These are phyloP conservation scores for Oidium heveae DNA, from an alignment of 2,329 filamentous ascomycete species.

Conservation along the genomic window DNA sequence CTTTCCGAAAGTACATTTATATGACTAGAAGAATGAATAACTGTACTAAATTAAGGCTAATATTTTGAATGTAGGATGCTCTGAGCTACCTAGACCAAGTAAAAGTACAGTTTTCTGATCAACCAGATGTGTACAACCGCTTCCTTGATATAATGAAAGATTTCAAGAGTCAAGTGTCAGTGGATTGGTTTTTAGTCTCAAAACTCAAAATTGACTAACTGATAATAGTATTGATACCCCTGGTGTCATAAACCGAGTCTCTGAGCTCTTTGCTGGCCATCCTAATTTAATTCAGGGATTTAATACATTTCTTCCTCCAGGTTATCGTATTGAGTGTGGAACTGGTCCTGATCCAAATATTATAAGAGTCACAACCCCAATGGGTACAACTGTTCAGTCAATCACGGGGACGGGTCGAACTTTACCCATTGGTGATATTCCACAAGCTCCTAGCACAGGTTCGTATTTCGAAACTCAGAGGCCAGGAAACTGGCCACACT, in stretches of 20 bases:
- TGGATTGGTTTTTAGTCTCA: conserved; percentile 8
- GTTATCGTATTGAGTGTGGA: conserved; percentile 90
- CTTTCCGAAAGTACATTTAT: too few relatives aligned
- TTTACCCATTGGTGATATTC: conserved; percentile 15
- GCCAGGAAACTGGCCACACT: conserved; percentile 26
- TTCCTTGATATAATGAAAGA: conserved; percentile 99
- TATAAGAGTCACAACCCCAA: conserved; percentile 88
- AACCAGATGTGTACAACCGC: conserved; percentile 89
- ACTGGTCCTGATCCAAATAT: conserved; percentile 84
- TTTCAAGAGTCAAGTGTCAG: conserved; percentile 89
- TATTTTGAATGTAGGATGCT: conserved; percentile 29
- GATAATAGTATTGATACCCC: conserved; percentile 63
- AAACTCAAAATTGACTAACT: conserved; percentile 10
- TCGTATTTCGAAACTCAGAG: conserved; percentile 18
- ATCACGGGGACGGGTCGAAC: conserved; percentile 31
- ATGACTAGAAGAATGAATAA: too few relatives aligned
- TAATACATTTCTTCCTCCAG: conserved; percentile 88
- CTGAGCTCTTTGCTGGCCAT: conserved; percentile 83
- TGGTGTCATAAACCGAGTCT: conserved; percentile 89
- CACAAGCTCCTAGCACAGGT: conserved; percentile 4
- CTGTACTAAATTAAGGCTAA: background rate
- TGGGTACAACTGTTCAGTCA: conserved; percentile 85
- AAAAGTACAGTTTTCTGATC: conserved; percentile 91
- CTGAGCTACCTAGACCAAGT: conserved; percentile 95
- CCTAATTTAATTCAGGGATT: conserved; percentile 92